Base-by-base conservation (phyloP, 2,329 filamentous ascomycete genomes). In the Aspergillus piperis region DNA sequence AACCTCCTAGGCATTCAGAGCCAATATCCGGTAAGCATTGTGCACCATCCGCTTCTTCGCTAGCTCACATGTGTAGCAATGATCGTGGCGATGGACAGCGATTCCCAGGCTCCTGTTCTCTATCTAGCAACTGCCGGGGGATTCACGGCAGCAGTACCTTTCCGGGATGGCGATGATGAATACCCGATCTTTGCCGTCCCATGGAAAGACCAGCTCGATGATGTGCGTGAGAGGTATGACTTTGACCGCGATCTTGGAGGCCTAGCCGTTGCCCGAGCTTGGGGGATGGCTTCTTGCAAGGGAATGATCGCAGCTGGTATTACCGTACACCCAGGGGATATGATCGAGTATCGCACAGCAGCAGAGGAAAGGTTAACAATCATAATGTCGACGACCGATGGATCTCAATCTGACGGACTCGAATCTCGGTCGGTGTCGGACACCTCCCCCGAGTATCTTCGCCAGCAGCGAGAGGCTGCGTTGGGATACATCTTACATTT, bases 251-350 rank as follows among this genome's bases (percentile, higher is more conserved):
- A 82, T 52, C 75, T 87, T 2, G 79, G 78, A 21, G 81, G 81
- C 5, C 73, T 82, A 54, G 78, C 80, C 7, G 71, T 78, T n/a
- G 76, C 80, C 6, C 81, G 81, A 62, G 76, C 81, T 7, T 86
- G 83, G 81, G 86, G 86, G 2, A 72, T 86, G 5, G 77, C 80
- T 10, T 81, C 82, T 17, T 68, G 81, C 17, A 77, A 79, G 21
- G 80, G 81, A 30, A 78, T 80, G 23, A 70, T 81, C 13, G 84
- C 82, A 5, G 76, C 77, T 3, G 83, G 80, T 58, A 75, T 81
- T 50, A 83, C 81, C 2, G 66, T 84, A 27, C 83, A 88, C 67
- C 84, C 85, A 0, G 82, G 79, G 3, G 81, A 86, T 67, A 82
- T 83, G 74, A 74, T 86, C 13, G 83, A 87, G 61, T 87, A 87